Conservation (phyloP, 495 filamentous ascomycete species). For the Massariosphaeria phaeospora region DNA sequence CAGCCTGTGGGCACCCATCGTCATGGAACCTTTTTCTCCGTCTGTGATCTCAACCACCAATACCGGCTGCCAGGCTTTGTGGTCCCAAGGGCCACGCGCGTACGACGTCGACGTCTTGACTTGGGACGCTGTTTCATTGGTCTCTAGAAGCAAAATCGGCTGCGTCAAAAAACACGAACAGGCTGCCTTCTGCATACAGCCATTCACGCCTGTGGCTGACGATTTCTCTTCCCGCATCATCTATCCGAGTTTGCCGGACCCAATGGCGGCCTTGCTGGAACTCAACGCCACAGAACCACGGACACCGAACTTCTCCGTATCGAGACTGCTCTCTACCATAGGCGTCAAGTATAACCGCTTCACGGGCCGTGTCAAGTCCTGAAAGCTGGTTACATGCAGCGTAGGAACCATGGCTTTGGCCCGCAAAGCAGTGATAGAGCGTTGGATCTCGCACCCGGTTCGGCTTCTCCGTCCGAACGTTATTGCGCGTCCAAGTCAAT, state of each 20-base stretch:
- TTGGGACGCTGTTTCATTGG: constrained; percentile 29
- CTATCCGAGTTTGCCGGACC: not conserved
- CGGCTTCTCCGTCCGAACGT: constrained; percentile 7
- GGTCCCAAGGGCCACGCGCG: constrained; percentile 1
- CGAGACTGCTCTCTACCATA: not conserved
- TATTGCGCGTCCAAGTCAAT: constrained; percentile 8
- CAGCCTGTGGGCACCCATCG: constrained; percentile 3
- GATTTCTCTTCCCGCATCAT: too few species aligned
- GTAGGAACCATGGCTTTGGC: not conserved
- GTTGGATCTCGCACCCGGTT: not conserved
- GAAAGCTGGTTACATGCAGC: constrained; percentile 12
- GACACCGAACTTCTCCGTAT: constrained; percentile 14
- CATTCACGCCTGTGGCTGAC: too few species aligned
- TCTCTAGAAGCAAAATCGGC: constrained; percentile 22
- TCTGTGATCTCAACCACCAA: constrained; percentile 10
- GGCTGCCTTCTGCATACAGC: too few species aligned
- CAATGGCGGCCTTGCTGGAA: too few species aligned
- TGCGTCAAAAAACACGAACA: constrained; percentile 9
- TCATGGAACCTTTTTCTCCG: constrained; percentile 4
- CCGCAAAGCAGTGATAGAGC: too few species aligned
- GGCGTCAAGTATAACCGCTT: not conserved
- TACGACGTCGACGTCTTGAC: not conserved
- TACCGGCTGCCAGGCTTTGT: constrained; percentile 11
- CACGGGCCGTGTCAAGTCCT: constrained; percentile 4
- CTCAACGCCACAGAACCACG: not conserved